Evolutionary conservation across 768 basidiomycete species (phyloP).

Genomic region (Pleurotus giganteus): DNA sequence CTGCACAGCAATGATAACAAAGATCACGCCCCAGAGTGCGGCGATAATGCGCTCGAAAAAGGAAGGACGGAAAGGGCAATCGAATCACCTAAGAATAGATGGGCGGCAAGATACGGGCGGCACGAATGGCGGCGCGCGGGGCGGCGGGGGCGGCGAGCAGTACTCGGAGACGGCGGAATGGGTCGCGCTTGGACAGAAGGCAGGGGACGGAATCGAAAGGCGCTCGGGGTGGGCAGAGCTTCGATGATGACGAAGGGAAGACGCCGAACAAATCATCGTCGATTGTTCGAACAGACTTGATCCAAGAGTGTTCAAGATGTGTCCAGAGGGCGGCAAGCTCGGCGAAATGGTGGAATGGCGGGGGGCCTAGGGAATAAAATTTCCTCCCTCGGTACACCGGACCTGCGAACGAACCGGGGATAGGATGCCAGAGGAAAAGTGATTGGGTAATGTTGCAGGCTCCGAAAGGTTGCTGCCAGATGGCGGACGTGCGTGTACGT

Average conservation of each 20-base stretch:
- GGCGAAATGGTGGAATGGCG: neutral
- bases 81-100: neutral
- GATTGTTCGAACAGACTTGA: too few species aligned
- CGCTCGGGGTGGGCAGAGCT: too few species aligned
- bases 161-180: too few species aligned
- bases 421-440: neutral
- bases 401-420: neutral
- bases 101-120: constrained; percentile 1
- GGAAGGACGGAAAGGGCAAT: neutral
- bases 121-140: neutral
- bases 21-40: neutral
- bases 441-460: neutral
- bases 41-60: constrained; percentile 2
- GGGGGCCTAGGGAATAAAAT: neutral
- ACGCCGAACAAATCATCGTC: too few species aligned
- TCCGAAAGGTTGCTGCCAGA: neutral
- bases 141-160: neutral
- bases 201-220: too few species aligned
- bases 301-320: too few species aligned
- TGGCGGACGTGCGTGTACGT: neutral
- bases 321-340: too few species aligned
- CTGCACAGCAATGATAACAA: neutral
- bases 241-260: too few species aligned
- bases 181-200: too few species aligned
- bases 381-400: constrained; percentile 5